Evolutionary conservation across 73 alveolate species (phyloP).

Genomic region (Blepharisma japonicum): DNA sequence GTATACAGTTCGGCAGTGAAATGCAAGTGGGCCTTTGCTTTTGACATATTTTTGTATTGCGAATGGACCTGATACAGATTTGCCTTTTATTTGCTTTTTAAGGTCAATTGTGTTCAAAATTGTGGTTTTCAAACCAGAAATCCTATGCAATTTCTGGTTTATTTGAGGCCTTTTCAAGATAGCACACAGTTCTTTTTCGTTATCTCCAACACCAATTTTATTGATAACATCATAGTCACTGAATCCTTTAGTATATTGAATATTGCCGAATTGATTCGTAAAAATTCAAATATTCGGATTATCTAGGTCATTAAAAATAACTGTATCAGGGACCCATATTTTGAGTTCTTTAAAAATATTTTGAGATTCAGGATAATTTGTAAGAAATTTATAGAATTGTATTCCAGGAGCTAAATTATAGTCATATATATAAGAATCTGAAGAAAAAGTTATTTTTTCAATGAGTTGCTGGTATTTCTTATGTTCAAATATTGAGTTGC

Average conservation of each 20-base stretch:
- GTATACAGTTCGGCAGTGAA: constrained; percentile 88
- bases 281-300: constrained; percentile 82
- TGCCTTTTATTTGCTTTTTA: not conserved
- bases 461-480: too few relatives aligned
- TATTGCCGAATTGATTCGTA: constrained; percentile 88
- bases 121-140: not conserved
- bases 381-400: constrained; percentile 70
- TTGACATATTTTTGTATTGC: constrained; percentile 86
- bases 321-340: constrained; percentile 93
- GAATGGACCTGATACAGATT: constrained; percentile 33
- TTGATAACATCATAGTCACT: constrained; percentile 54
- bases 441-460: too few relatives aligned
- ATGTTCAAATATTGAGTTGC: too few relatives aligned
- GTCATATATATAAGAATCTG: not conserved
- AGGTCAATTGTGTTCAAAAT: constrained; percentile 1
- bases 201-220: constrained; percentile 61
- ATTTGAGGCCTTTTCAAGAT: constrained; percentile 40
- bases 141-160: not conserved
- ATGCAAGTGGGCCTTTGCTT: constrained; percentile 94
- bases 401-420: constrained; percentile 7
- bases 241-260: constrained; percentile 83
- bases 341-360: constrained; percentile 55
- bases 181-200: constrained; percentile 66
- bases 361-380: constrained; percentile 65
- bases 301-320: constrained; percentile 85